Percentiles rank a stretch among this genome's conserved stretches.
These are phyloP conservation scores for Tylopilus microsporus DNA, from an alignment of 1,284 basidiomycete genomes.

Conservation along the genomic window DNA sequence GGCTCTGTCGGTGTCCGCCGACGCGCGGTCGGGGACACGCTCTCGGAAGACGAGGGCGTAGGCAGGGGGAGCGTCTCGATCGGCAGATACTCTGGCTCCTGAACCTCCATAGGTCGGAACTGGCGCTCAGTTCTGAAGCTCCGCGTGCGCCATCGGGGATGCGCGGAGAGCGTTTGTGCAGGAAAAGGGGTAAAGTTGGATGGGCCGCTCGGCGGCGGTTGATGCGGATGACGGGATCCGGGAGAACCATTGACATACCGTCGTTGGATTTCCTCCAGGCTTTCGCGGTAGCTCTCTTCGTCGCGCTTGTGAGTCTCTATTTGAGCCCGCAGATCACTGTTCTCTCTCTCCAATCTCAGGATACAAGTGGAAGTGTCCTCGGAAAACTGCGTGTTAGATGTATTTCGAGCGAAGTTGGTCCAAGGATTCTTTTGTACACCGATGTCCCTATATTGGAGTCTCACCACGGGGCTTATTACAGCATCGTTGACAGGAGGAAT, in stretches of 20 bases:
- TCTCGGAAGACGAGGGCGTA: slow-evolving; percentile 12
- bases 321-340: slow-evolving; percentile 8
- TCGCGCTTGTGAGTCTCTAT: slow-evolving; percentile 13
- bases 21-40: neutral
- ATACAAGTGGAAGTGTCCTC: slow-evolving; percentile 16
- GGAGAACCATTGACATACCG: slow-evolving; percentile 4
- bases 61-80: slow-evolving; percentile 18
- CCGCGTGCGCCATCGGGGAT: slow-evolving; percentile 21
- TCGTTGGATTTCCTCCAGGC: slow-evolving; percentile 16
- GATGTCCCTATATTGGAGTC: slow-evolving; percentile 20
- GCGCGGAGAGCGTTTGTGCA: slow-evolving; percentile 10
- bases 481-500: slow-evolving; percentile 1
- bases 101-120: neutral
- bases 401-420: slow-evolving; percentile 18
- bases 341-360: slow-evolving; percentile 21
- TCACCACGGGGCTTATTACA: neutral
- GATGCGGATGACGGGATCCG: too few relatives aligned
- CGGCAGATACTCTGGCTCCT: slow-evolving; percentile 16
- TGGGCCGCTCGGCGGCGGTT: neutral
- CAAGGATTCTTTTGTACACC: slow-evolving; percentile 23
- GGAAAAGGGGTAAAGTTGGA: neutral
- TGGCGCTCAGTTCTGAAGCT: neutral
- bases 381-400: neutral
- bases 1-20: slow-evolving; percentile 11
- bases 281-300: slow-evolving; percentile 7